Base-by-base conservation (phyloP, 2,329 filamentous ascomycete species). In the Hortaea sp. region DNA sequence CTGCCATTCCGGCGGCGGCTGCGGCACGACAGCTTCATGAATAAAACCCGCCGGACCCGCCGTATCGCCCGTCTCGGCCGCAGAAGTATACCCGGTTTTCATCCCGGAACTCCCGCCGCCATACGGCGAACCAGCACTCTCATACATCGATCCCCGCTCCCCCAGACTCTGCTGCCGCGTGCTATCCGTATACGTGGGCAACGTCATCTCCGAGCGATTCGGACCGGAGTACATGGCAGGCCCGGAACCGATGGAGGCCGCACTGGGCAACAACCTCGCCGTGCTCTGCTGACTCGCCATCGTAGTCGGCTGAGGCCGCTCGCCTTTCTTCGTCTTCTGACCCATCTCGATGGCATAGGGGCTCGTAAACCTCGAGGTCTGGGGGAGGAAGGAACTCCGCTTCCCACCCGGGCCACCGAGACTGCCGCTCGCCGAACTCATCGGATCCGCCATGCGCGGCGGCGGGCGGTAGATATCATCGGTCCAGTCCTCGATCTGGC, bases 401-500 rank as follows among this genome's bases (percentile, higher is more conserved):
- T 90, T 95, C 76, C 77, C 88, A 46, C 72, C 75, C 44, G 85
- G 78, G 53, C 90, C 88, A 20, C 20, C 20, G 20, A 20, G 20
- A 49, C 80, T 31, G 10, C 31, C 76, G 42, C 78, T 82, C 59
- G 79, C 84, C 44, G 46, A 49, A 30, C 46, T 50, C 48, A 79
- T 77, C 38, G 84, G 71, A 57, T 95, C 92, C 3, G 83, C 78
- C 53, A 95, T 74, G 54, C 88, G 85, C 45, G 84, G 82, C 27
- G 88, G 88, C 3, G 90, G 85, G 39, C 88, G 85, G 66, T 98
- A 97, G 58, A 98, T 98, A 61, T 98, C 92, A 54, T 97, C 87
- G 10, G 84, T 84, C 92, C 92, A 98, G 59, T 95, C 90, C 66
- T 98, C 92, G 54, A 98, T 98, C 69, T 97, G 88, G 57, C 84